Percentiles rank a stretch among this genome's conserved stretches.
phyloP scores from a whole-genome alignment of 805 yeast genomes.

The Scheffersomyces amazonensis region DNA sequence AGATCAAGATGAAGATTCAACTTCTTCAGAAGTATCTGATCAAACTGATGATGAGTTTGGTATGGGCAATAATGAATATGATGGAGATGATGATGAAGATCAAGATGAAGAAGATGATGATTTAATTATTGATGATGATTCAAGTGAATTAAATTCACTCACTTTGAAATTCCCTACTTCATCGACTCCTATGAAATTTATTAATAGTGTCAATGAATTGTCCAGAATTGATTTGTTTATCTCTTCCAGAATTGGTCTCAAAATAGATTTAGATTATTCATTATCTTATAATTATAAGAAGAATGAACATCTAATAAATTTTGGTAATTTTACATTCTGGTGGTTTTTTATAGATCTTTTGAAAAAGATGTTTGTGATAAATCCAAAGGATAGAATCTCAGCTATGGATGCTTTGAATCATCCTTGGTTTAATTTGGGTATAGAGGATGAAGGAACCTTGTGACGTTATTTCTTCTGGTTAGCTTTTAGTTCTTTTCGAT shows the following conservation, averaged over 20 bases:
- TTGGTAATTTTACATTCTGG: constrained; percentile 78
- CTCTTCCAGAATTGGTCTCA: constrained; percentile 37
- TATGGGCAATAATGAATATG: constrained; percentile 7
- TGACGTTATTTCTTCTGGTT: too few species aligned
- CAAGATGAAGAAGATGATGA: constrained; percentile 18
- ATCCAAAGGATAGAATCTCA: constrained; percentile 36
- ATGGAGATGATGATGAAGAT: constrained; percentile 6
- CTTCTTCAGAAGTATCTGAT: not conserved
- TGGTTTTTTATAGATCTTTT: constrained; percentile 57
- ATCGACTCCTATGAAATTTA: constrained; percentile 36
- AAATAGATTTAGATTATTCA: constrained; percentile 37
- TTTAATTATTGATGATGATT: constrained; percentile 29
- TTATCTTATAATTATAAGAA: constrained; percentile 36
- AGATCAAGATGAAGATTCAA: not conserved
- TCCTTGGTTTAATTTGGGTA: constrained; percentile 48
- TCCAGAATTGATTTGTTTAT: constrained; percentile 44
- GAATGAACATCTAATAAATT: constrained; percentile 41
- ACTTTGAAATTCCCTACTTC: constrained; percentile 36
- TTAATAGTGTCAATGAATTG: constrained; percentile 37
- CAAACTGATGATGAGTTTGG: constrained; percentile 7
- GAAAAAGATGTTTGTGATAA: constrained; percentile 34
- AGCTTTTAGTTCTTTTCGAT: too few species aligned
- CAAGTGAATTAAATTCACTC: constrained; percentile 21
- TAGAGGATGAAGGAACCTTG: constrained; percentile 43
- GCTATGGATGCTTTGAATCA: constrained; percentile 43